A percentile compares a stretch with the other conserved stretches of the same genome.
Conservation (phyloP, 2,329 filamentous ascomycete species). For the Hymenoscyphus infarciens region DNA sequence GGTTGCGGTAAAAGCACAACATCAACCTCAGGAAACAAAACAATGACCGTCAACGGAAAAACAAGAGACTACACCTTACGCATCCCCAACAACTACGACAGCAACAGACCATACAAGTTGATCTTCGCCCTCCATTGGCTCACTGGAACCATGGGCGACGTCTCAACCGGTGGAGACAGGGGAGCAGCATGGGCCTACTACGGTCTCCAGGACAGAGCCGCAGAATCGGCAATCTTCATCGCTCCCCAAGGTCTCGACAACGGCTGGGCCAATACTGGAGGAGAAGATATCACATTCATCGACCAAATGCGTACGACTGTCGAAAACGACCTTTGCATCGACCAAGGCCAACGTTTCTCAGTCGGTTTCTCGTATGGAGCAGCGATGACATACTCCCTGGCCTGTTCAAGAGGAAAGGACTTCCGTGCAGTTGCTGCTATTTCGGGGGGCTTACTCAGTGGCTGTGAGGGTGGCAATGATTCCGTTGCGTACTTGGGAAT, state of each 20-base stretch:
- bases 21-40: conserved; percentile 33
- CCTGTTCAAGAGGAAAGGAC: conserved; percentile 35
- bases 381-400: conserved; percentile 37
- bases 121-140: conserved; percentile 44
- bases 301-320: conserved; percentile 34
- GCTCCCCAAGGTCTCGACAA: conserved; percentile 35
- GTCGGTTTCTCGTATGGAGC: conserved; percentile 38
- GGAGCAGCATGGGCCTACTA: conserved; percentile 29
- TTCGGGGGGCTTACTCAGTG: conserved; percentile 31
- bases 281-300: conserved; percentile 37
- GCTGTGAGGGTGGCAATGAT: conserved; percentile 33
- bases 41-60: conserved; percentile 39
- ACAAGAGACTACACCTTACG: conserved; percentile 40
- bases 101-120: conserved; percentile 38
- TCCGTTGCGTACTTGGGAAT: conserved; percentile 37
- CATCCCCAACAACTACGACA: conserved; percentile 41
- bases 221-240: conserved; percentile 36
- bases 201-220: conserved; percentile 33
- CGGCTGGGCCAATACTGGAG: conserved; percentile 36
- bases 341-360: conserved; percentile 35
- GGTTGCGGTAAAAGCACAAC: conserved; percentile 36
- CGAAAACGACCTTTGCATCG: conserved; percentile 36
- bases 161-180: conserved; percentile 29
- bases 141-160: conserved; percentile 38
- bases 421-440: conserved; percentile 37